Evolutionary conservation across 805 yeast genomes (phyloP), one percentile per base, ranked within the genome.

Genomic region (Ascoidea rubescens): DNA sequence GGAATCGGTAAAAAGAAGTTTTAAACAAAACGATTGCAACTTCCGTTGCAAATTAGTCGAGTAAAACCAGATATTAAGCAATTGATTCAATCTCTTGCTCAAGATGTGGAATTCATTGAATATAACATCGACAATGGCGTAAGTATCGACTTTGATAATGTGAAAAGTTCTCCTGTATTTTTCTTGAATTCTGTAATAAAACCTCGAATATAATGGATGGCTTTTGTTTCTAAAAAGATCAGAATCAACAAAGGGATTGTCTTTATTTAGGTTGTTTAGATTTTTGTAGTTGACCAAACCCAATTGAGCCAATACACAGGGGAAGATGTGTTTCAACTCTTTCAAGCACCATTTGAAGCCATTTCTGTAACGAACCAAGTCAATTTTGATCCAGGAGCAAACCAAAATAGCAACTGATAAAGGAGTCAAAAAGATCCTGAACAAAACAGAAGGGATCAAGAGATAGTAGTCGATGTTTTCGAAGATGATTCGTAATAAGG

Each of bases 241-340:
- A 14, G 33, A 17, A 32, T 28, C 31, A 14, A 33, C 31, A 5
- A 5, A 17, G 17, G 42, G 21, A 45, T 52, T 33, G 31, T 48
- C 49, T 6, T 47, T 50, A 21, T 31, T 46, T 5, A 51, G 32
- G 5, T 50, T 48, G n/a, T 54, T 49, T 17, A 55, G 45, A 17
- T 56, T 52, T n/a, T 50, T 52, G 21, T 55, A 53, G 7, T 32
- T 31, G 4, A 55, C 48, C 4, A 55, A 7, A 5, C 57, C 57
- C 33, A 55, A 5, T 42, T 55, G 58, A 14, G 52, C 55, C 4
- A 54, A 43, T 10, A 55, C 55, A 47, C 58, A 55, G 1, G 56
- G 58, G n/a, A 53, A 31, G 4, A 55, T 52, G 43, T 55, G 58
- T 16, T 51, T n/a, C 3, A 55, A 8, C 33, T 55, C 58, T 8